Evolutionary conservation across 352 stramenopile species (phyloP), one percentile per base, ranked within the genome.

Genomic region (Pythium rishiriense): DNA sequence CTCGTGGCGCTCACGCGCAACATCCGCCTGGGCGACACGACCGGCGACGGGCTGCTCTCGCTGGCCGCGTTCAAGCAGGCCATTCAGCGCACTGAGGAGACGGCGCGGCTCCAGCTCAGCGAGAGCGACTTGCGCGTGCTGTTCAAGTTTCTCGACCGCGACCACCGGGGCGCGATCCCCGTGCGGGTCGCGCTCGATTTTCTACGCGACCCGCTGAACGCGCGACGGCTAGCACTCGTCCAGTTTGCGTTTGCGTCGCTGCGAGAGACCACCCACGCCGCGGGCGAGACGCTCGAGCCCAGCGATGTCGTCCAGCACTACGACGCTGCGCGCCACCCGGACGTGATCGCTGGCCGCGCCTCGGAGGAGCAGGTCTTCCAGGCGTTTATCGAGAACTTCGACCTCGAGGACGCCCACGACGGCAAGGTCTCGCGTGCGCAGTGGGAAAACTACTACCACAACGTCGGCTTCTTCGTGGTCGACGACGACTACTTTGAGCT

Each of bases 401-500:
- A 92, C 53, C 66, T 90, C 41, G 76, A 81, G 4, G 74, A 80
- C 37, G 62, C 48, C 5, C 28, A 25, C 0, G 46, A 71, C 29
- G 72, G 68, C 25, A 77, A 74, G 53, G 78, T 91, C 47, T 65
- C 72, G 11, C 73, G 68, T 17, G 31, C 57, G 15, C 79, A 91
- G 49, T 91, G 79, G 79, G 72, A 85, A 58, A 68, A 88, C 21
- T 98, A 97, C 69, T 98, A 97, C 77, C 75, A 91, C 46, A 96
- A 96, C 59, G 76, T 98, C 5, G 90, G 83, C 57, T 92, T 91
- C 42, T 87, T 88, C 46, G 85, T 97, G 48, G 68, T 74, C 8
- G 80, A 93, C 74, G 91, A 97, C 70, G 87, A 97, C 37, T 92
- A 97, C 54, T 97, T 97, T 58, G 86, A 96, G 63, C 74, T 94